A percentile compares a stretch with the other conserved stretches of the same genome.
phyloP scores from a whole-genome alignment of 495 filamentous ascomycete species.

The Trichoderma orchidacearum region DNA sequence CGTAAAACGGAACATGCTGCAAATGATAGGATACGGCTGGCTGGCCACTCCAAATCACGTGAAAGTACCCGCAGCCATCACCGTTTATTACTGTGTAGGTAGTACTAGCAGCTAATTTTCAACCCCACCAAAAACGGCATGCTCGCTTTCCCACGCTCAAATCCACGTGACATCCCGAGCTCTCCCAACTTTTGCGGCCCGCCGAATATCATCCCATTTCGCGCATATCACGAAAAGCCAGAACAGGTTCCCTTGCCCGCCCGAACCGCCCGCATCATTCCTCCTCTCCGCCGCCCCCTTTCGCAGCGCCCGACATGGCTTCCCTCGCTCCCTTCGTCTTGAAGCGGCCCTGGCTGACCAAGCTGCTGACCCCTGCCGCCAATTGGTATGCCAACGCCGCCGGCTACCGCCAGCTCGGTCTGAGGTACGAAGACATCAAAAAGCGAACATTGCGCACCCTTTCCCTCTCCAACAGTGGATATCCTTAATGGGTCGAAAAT shows the following conservation, averaged over 20 bases:
- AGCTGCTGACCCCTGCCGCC: slow-evolving; percentile 62
- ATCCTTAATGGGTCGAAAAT: not conserved
- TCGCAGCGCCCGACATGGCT: not conserved
- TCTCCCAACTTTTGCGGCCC: slow-evolving; percentile 3
- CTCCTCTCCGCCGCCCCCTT: not conserved
- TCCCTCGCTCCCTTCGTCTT: slow-evolving; percentile 56
- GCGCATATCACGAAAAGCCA: not conserved
- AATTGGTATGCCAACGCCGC: slow-evolving; percentile 74
- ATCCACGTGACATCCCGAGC: slow-evolving; percentile 2
- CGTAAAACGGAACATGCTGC: not conserved
- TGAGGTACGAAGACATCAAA: slow-evolving; percentile 73
- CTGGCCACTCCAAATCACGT: too few species aligned
- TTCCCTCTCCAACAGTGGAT: not conserved
- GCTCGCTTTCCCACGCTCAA: not conserved
- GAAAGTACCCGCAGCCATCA: too few species aligned
- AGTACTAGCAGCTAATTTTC: not conserved
- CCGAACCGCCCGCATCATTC: not conserved
- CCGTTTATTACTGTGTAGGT: not conserved
- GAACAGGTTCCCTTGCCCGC: not conserved
- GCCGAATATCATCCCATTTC: slow-evolving; percentile 1
- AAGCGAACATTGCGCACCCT: not conserved
- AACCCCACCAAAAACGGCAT: not conserved
- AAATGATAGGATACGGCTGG: too few species aligned
- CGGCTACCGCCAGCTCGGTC: slow-evolving; percentile 85
- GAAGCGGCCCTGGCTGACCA: slow-evolving; percentile 73